Percentiles rank a stretch among this genome's conserved stretches.
These are phyloP conservation scores for Leptographium wingfieldii DNA, from an alignment of 2,329 filamentous ascomycete genomes.

Conservation along the genomic window DNA sequence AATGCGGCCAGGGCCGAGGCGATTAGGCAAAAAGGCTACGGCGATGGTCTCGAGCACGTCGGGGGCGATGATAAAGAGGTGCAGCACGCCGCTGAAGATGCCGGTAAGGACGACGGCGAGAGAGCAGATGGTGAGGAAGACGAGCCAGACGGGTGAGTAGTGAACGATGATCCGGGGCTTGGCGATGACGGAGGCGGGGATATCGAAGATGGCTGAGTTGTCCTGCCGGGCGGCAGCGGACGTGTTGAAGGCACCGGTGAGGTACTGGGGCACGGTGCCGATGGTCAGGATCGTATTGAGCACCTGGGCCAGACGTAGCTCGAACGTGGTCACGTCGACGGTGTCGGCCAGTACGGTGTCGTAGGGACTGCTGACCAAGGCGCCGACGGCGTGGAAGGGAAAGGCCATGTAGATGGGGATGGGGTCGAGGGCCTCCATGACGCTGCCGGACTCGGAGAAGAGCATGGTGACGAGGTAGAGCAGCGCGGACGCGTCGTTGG, in stretches of 20 bases:
- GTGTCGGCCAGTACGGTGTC: neutral
- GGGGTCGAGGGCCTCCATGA: neutral
- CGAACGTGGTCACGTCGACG: neutral
- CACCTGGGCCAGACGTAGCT: slow-evolving; percentile 4
- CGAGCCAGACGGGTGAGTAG: slow-evolving; percentile 3
- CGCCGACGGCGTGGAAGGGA: neutral
- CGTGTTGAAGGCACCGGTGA: slow-evolving; percentile 2
- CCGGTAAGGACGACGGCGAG: slow-evolving; percentile 1
- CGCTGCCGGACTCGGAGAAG: neutral
- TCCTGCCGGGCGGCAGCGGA: neutral
- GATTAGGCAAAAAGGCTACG: slow-evolving; percentile 4
- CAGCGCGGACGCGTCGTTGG: neutral
- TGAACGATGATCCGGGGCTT: neutral
- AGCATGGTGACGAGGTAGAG: neutral
- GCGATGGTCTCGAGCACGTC: slow-evolving; percentile 5
- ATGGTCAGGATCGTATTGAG: slow-evolving; percentile 5
- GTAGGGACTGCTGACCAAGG: no score
- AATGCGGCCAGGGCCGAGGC: neutral
- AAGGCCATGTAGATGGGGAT: slow-evolving; percentile 3
- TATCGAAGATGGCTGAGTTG: neutral
- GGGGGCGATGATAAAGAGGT: slow-evolving; percentile 1
- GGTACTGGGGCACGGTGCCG: neutral
- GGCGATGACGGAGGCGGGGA: neutral
- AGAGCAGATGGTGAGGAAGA: slow-evolving; percentile 1
- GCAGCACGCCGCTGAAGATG: neutral